A percentile compares a stretch with the other conserved stretches of the same genome.
phyloP scores from a whole-genome alignment of 768 basidiomycete genomes.

The Lactarius akahatsu region DNA sequence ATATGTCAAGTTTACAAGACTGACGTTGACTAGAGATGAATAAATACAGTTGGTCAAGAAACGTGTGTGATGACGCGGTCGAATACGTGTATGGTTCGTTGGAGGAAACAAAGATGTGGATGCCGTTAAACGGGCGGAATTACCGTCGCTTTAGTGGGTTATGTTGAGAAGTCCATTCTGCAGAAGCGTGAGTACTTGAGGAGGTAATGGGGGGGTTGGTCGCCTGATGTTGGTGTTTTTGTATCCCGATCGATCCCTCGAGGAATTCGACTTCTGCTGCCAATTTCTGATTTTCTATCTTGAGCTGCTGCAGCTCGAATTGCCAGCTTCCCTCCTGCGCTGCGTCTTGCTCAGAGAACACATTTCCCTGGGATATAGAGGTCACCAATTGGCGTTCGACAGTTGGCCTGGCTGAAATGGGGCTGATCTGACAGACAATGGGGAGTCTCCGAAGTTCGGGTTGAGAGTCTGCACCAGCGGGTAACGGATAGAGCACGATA shows the following conservation, averaged over 20 bases:
- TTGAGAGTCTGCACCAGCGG: conserved; percentile 20
- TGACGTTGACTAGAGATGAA: conserved; percentile 19
- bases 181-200: conserved; percentile 10
- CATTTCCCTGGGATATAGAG: conserved; percentile 38
- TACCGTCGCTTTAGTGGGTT: conserved; percentile 24
- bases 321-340: conserved; percentile 82
- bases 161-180: conserved; percentile 21
- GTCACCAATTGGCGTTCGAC: conserved; percentile 19
- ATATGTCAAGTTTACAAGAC: conserved; percentile 25
- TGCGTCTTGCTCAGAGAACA: conserved; percentile 74
- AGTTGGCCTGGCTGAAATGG: conserved; percentile 20
- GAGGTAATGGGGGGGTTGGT: conserved; percentile 1
- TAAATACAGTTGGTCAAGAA: conserved; percentile 25
- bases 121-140: not conserved
- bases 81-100: conserved; percentile 16
- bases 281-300: conserved; percentile 65
- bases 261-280: conserved; percentile 53
- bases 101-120: not conserved
- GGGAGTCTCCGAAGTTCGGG: conserved; percentile 19
- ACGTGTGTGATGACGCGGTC: conserved; percentile 14
- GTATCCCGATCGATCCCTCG: conserved; percentile 33
- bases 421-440: conserved; percentile 34
- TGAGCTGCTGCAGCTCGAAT: conserved; percentile 85
- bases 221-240: conserved; percentile 18
- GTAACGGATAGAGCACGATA: conserved; percentile 27